Conservation (phyloP, 1,284 basidiomycete species). For the Trametes polyzona region DNA sequence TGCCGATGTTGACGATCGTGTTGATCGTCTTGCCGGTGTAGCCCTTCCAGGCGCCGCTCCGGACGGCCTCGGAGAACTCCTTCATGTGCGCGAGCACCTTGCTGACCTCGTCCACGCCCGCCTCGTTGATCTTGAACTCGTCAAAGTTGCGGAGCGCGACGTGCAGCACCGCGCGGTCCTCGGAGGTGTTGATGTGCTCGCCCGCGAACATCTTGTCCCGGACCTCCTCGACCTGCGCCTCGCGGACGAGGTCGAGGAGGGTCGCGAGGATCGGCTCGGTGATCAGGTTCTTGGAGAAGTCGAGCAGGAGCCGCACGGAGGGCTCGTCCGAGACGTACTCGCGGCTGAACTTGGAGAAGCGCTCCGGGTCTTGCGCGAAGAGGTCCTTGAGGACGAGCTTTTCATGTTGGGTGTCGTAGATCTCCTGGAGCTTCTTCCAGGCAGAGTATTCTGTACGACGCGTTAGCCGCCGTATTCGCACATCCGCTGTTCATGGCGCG, state of each 20-base stretch:
- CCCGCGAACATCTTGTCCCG: slow-evolving; percentile 95
- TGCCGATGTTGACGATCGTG: slow-evolving; percentile 98
- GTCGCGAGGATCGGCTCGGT: slow-evolving; percentile 81
- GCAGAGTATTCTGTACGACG: slow-evolving; percentile 71
- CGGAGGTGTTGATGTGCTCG: slow-evolving; percentile 97
- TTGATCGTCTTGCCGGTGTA: slow-evolving; percentile 96
- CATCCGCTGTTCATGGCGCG: too few relatives aligned
- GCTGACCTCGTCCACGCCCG: slow-evolving; percentile 83
- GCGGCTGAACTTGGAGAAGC: slow-evolving; percentile 87
- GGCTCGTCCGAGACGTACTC: slow-evolving; percentile 76
- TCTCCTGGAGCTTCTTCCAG: slow-evolving; percentile 91
- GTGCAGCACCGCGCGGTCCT: slow-evolving; percentile 95
- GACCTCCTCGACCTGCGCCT: slow-evolving; percentile 85
- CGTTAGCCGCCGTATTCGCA: background rate
- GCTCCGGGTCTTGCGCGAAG: slow-evolving; percentile 85
- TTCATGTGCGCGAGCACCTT: slow-evolving; percentile 92
- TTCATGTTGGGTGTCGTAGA: slow-evolving; percentile 78
- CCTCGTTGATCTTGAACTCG: slow-evolving; percentile 78
- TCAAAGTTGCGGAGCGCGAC: slow-evolving; percentile 90
- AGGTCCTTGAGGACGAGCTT: slow-evolving; percentile 89
- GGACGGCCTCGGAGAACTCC: slow-evolving; percentile 84
- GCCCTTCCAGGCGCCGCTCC: slow-evolving; percentile 91
- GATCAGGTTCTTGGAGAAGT: slow-evolving; percentile 97
- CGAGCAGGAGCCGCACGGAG: slow-evolving; percentile 84
- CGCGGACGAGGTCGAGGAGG: slow-evolving; percentile 82